phyloP scores from a whole-genome alignment of 1,284 basidiomycete species.

The Paramarasmius palmivorus region DNA sequence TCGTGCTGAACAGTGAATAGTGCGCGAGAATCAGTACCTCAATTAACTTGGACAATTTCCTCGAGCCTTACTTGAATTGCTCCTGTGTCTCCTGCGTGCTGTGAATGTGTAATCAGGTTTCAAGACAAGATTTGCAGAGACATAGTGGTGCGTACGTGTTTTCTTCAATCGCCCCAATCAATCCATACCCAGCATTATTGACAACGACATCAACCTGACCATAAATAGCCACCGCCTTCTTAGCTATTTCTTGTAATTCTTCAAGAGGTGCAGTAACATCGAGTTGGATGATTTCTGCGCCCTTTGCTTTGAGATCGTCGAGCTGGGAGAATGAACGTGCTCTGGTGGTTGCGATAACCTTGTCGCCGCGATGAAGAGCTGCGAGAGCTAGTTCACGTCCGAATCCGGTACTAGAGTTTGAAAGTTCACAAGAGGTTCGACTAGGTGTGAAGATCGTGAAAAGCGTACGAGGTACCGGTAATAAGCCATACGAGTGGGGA shows the following conservation, averaged over 20 bases:
- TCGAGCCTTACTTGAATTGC: conserved; percentile 30
- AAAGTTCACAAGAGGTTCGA: background rate
- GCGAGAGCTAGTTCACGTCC: conserved; percentile 40
- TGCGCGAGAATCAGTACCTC: too few relatives aligned
- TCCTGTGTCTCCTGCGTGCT: conserved; percentile 31
- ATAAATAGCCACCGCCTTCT: conserved; percentile 29
- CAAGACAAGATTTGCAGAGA: too few relatives aligned
- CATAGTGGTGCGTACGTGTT: conserved; percentile 23
- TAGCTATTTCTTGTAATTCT: conserved; percentile 24
- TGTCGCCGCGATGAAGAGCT: conserved; percentile 42
- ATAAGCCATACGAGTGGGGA: conserved; percentile 27
- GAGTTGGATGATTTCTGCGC: conserved; percentile 34
- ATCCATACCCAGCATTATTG: conserved; percentile 34
- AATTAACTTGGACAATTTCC: background rate
- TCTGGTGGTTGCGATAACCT: conserved; percentile 39
- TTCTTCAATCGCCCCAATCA: conserved; percentile 28
- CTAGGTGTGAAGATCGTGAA: background rate
- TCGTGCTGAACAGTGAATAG: conserved; percentile 25
- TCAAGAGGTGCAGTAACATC: conserved; percentile 34
- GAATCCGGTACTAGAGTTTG: conserved; percentile 39
- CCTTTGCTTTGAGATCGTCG: conserved; percentile 29
- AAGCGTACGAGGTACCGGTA: conserved; percentile 25
- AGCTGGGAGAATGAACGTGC: conserved; percentile 31
- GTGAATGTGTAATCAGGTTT: background rate
- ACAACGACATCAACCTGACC: conserved; percentile 37